phyloP scores from a whole-genome alignment of 139 green algal genomes.

The Gonium pectorale region DNA sequence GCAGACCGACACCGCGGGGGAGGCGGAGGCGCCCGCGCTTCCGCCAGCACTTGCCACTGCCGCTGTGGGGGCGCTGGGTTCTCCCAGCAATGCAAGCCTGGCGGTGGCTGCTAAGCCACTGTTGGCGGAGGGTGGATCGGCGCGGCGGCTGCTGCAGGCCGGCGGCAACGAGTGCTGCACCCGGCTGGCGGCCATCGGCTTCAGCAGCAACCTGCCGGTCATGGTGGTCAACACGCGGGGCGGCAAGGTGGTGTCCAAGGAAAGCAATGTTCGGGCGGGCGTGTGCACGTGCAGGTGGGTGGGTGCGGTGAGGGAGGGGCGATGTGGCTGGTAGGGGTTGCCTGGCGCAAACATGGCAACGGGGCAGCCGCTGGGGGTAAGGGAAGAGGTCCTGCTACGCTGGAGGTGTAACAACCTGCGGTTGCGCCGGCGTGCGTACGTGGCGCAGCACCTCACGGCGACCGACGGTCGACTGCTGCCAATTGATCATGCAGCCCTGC shows the following conservation, averaged over 20 bases:
- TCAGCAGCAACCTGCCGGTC: constrained; percentile 59
- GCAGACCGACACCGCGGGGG: too few relatives aligned
- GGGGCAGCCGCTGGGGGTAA: not conserved
- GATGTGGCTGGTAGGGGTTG: not conserved
- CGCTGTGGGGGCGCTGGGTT: not conserved
- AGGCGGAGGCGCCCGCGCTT: too few relatives aligned
- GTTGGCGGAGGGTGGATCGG: too few relatives aligned
- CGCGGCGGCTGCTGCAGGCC: too few relatives aligned
- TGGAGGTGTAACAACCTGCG: not conserved
- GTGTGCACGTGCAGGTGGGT: constrained; percentile 63
- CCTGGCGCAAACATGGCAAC: not conserved
- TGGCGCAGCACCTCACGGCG: not conserved
- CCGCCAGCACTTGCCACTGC: not conserved
- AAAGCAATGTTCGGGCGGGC: not conserved
- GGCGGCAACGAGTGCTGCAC: constrained; percentile 1
- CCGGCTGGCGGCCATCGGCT: constrained; percentile 3
- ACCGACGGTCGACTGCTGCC: not conserved
- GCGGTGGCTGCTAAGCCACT: too few relatives aligned
- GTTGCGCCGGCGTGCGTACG: not conserved
- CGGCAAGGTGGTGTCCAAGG: constrained; percentile 30
- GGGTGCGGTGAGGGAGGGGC: not conserved
- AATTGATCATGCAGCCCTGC: not conserved
- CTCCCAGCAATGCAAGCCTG: too few relatives aligned
- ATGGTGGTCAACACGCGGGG: constrained; percentile 49
- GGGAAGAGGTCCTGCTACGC: not conserved